Evolutionary conservation across 2,329 filamentous ascomycete genomes (phyloP).

Genomic region (Apiospora hydei): DNA sequence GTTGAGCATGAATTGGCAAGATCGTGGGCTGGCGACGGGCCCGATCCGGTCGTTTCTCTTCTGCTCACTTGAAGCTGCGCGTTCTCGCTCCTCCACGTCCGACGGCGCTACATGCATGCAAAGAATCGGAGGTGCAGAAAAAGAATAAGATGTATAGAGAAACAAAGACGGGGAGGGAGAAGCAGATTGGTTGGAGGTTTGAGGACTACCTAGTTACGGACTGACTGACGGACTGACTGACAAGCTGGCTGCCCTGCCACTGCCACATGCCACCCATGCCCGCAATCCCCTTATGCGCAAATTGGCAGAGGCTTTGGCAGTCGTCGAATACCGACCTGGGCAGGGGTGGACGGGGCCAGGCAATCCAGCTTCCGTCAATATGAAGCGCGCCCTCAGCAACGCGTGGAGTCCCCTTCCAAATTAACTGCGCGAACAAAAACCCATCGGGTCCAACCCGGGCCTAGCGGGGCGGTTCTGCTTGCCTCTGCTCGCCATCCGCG

Average conservation of each 20-base stretch:
- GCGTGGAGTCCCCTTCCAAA: constrained; percentile 13
- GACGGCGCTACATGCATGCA: neutral
- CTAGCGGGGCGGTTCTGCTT: neutral
- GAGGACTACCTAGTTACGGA: too few relatives aligned
- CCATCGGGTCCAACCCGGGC: neutral
- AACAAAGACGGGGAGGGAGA: constrained; percentile 1
- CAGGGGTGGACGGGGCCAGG: constrained; percentile 9
- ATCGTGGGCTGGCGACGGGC: constrained; percentile 17
- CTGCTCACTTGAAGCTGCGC: constrained; percentile 16
- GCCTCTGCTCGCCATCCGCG: neutral
- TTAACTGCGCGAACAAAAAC: neutral
- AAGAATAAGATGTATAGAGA: neutral
- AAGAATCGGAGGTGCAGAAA: neutral
- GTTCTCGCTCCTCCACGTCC: neutral
- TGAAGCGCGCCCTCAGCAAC: constrained; percentile 22
- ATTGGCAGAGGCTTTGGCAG: neutral
- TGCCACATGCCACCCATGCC: neutral
- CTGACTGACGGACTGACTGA: too few relatives aligned
- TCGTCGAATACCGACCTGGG: neutral
- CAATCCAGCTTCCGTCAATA: neutral
- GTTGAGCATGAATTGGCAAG: constrained; percentile 15
- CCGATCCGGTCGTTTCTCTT: neutral
- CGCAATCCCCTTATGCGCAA: neutral
- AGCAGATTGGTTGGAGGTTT: neutral
- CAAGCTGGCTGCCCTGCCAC: too few relatives aligned